Evolutionary conservation across 2,329 filamentous ascomycete genomes (phyloP).

Genomic region (Fonsecaea nubica): DNA sequence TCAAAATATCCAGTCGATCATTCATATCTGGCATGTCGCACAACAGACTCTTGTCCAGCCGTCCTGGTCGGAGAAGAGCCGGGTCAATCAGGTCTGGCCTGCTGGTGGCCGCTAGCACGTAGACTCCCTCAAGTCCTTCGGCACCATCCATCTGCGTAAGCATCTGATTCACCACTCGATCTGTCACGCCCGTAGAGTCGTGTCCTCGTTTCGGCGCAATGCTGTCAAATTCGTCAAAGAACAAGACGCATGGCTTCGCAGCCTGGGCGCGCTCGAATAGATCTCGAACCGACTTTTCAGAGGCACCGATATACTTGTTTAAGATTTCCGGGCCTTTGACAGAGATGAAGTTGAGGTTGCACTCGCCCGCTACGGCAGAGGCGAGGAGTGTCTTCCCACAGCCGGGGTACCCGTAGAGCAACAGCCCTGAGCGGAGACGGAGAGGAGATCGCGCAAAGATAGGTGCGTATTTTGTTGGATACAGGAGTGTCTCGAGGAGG

Average conservation of each 20-base stretch:
- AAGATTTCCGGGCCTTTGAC: constrained; percentile 98
- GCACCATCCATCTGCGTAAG: constrained; percentile 99
- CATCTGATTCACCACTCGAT: constrained; percentile 96
- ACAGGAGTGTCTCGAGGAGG: constrained; percentile 93
- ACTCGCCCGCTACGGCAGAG: constrained; percentile 96
- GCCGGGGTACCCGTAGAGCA: constrained; percentile 93
- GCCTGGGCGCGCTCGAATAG: constrained; percentile 91
- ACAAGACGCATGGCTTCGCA: constrained; percentile 89
- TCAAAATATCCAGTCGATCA: constrained; percentile 87
- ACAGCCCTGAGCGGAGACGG: constrained; percentile 87
- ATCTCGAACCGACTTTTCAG: constrained; percentile 93
- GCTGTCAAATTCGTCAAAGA: constrained; percentile 98
- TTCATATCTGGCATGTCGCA: constrained; percentile 84
- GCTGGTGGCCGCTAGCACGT: constrained; percentile 92
- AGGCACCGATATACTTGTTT: constrained; percentile 99
- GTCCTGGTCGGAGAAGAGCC: constrained; percentile 85
- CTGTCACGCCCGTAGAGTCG: constrained; percentile 97
- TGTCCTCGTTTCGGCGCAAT: constrained; percentile 97
- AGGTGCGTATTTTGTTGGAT: constrained; percentile 95
- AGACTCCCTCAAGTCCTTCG: constrained; percentile 91
- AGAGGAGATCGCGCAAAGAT: constrained; percentile 97
- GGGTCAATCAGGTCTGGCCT: constrained; percentile 95
- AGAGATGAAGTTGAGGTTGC: constrained; percentile 96
- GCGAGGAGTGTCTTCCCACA: constrained; percentile 97
- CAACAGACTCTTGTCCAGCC: constrained; percentile 88